phyloP scores from a whole-genome alignment of 495 filamentous ascomycete genomes.

The Penicillium ucsense region DNA sequence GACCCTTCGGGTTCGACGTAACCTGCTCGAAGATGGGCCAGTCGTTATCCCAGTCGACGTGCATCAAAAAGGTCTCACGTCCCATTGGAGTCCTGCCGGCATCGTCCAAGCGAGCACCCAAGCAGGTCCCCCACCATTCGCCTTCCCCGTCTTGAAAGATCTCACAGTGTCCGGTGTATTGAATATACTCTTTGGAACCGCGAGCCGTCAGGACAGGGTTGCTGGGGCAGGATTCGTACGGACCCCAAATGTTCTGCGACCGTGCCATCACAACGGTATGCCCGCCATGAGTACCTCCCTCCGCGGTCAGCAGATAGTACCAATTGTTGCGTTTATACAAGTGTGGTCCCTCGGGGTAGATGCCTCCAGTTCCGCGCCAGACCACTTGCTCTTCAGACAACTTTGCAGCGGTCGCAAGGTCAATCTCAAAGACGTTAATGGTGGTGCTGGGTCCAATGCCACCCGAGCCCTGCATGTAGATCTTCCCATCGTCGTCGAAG shows the following conservation, averaged over 20 bases:
- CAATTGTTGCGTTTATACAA: constrained; percentile 48
- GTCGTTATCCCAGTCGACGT: not conserved
- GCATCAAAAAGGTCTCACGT: not conserved
- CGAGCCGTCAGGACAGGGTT: constrained; percentile 45
- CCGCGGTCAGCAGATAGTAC: constrained; percentile 53
- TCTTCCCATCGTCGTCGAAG: constrained; percentile 17
- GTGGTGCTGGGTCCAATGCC: constrained; percentile 5
- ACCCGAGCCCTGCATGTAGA: constrained; percentile 9
- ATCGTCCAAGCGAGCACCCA: not conserved
- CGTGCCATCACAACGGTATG: constrained; percentile 47
- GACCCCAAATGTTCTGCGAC: constrained; percentile 39
- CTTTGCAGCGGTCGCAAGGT: not conserved
- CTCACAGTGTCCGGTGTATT: constrained; percentile 10
- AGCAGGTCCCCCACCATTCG: not conserved
- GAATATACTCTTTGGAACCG: constrained; percentile 27
- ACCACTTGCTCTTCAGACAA: not conserved
- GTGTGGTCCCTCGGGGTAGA: not conserved
- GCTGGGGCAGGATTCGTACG: constrained; percentile 34
- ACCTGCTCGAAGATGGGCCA: not conserved
- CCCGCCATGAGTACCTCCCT: constrained; percentile 44
- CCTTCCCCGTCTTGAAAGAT: not conserved
- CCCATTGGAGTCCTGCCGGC: not conserved
- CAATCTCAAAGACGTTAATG: constrained; percentile 16
- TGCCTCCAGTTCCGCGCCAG: not conserved
- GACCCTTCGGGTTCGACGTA: not conserved